phyloP scores from a whole-genome alignment of 352 stramenopile genomes.

The Globisporangium perplexum region DNA sequence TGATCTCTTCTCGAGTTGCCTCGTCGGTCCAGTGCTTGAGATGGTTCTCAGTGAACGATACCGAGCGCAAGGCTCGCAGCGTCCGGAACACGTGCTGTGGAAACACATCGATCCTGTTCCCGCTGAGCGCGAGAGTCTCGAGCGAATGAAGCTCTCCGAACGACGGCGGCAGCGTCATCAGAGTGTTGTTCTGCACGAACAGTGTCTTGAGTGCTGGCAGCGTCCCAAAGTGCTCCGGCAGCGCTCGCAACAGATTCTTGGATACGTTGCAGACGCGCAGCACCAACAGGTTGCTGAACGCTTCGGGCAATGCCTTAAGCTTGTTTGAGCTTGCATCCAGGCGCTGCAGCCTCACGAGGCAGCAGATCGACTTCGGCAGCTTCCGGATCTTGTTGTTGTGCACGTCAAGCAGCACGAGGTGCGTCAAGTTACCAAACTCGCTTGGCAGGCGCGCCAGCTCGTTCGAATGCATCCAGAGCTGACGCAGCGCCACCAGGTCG shows the following conservation, averaged over 20 bases:
- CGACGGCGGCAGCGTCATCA: slow-evolving; percentile 34
- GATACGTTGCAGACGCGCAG: slow-evolving; percentile 35
- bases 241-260: slow-evolving; percentile 28
- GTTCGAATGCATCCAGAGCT: slow-evolving; percentile 28
- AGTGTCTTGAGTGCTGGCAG: slow-evolving; percentile 22
- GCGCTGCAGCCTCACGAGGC: slow-evolving; percentile 21
- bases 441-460: slow-evolving; percentile 6
- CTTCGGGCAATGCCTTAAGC: slow-evolving; percentile 29
- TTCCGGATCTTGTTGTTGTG: slow-evolving; percentile 32
- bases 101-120: slow-evolving; percentile 45
- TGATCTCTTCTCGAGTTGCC: neutral
- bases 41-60: slow-evolving; percentile 43
- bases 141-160: slow-evolving; percentile 32
- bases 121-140: slow-evolving; percentile 30
- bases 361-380: slow-evolving; percentile 45
- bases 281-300: slow-evolving; percentile 38
- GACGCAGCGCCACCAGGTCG: slow-evolving; percentile 26
- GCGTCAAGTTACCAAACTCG: slow-evolving; percentile 28
- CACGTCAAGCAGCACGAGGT: slow-evolving; percentile 34
- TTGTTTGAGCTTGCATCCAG: slow-evolving; percentile 42
- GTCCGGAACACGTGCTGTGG: slow-evolving; percentile 16
- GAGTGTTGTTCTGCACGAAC: slow-evolving; percentile 28
- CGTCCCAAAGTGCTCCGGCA: slow-evolving; percentile 35
- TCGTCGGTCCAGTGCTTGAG: slow-evolving; percentile 28
- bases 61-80: slow-evolving; percentile 17